Percentiles rank a stretch among this genome's conserved stretches.
Evolutionary conservation across 2,329 filamentous ascomycete genomes (phyloP).

Genomic region (Grosmannia huntii): DNA sequence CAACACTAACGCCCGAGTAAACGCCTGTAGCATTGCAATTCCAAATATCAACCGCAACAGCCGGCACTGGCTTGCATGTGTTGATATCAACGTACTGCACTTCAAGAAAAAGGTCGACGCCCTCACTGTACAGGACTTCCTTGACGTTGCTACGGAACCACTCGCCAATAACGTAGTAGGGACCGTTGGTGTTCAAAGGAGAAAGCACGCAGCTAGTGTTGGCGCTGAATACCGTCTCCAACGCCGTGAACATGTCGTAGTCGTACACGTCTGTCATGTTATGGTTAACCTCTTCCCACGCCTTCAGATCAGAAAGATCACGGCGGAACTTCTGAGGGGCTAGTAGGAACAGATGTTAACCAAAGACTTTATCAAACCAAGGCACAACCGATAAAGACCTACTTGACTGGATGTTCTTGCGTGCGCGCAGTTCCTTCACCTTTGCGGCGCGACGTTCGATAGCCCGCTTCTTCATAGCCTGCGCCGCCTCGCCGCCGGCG

Average conservation of each 20-base stretch:
- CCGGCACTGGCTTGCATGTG: constrained; percentile 37
- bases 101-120: constrained; percentile 35
- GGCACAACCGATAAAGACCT: constrained; percentile 9
- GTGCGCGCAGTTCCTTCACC: constrained; percentile 25
- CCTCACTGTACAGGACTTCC: constrained; percentile 26
- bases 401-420: constrained; percentile 20
- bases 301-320: constrained; percentile 19
- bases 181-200: constrained; percentile 39
- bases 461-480: constrained; percentile 26
- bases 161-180: constrained; percentile 41
- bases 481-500: constrained; percentile 23
- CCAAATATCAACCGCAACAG: constrained; percentile 40
- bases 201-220: constrained; percentile 34
- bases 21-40: constrained; percentile 25
- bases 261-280: constrained; percentile 19
- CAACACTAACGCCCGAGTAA: constrained; percentile 11
- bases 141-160: constrained; percentile 34
- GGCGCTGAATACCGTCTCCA: constrained; percentile 25
- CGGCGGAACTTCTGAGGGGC: constrained; percentile 20
- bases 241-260: constrained; percentile 22
- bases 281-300: constrained; percentile 21
- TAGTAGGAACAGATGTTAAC: constrained; percentile 5
- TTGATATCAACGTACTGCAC: constrained; percentile 40
- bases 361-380: no score
- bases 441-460: constrained; percentile 26